Conservation (phyloP, 352 stramenopile species). For the Phytopythium montanum region DNA sequence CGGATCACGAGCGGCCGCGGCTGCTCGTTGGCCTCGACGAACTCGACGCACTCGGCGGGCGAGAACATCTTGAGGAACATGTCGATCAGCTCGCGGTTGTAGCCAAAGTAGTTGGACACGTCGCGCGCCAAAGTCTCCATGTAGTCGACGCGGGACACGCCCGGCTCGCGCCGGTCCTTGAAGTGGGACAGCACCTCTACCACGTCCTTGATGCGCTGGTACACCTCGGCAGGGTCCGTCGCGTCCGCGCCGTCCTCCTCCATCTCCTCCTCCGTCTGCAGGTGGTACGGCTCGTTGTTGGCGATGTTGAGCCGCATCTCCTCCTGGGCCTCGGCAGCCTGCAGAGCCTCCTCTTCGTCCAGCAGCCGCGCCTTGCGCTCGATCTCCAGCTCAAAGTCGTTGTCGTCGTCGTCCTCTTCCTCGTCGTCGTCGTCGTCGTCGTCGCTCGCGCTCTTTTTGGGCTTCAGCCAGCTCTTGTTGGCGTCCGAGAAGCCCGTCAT, state of each 20-base stretch:
- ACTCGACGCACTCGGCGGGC: slow-evolving; percentile 97
- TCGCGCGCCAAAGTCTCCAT: slow-evolving; percentile 92
- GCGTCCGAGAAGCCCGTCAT: slow-evolving; percentile 67
- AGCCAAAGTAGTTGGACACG: slow-evolving; percentile 97
- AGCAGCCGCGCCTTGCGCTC: slow-evolving; percentile 82
- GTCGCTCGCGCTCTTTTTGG: slow-evolving; percentile 55
- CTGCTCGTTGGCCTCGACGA: slow-evolving; percentile 98
- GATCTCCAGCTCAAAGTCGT: slow-evolving; percentile 82
- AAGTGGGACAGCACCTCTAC: slow-evolving; percentile 95
- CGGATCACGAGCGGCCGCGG: slow-evolving; percentile 97
- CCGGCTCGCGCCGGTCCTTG: slow-evolving; percentile 90
- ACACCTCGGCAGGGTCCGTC: slow-evolving; percentile 80
- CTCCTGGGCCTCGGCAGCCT: slow-evolving; percentile 74
- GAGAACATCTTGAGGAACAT: slow-evolving; percentile 98
- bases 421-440: slow-evolving; percentile 46
- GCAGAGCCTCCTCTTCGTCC: slow-evolving; percentile 67
- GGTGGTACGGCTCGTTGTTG: slow-evolving; percentile 80
- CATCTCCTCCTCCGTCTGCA: slow-evolving; percentile 78
- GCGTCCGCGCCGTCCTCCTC: slow-evolving; percentile 47
- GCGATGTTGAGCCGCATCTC: slow-evolving; percentile 87
- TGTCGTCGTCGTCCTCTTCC: slow-evolving; percentile 37
- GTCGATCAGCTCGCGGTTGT: slow-evolving; percentile 97
- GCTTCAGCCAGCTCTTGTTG: slow-evolving; percentile 86
- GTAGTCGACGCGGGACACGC: slow-evolving; percentile 93
- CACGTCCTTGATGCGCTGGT: slow-evolving; percentile 94